Conservation (phyloP, 176 grass and related monocot species). For the Zoysia pacifica region DNA sequence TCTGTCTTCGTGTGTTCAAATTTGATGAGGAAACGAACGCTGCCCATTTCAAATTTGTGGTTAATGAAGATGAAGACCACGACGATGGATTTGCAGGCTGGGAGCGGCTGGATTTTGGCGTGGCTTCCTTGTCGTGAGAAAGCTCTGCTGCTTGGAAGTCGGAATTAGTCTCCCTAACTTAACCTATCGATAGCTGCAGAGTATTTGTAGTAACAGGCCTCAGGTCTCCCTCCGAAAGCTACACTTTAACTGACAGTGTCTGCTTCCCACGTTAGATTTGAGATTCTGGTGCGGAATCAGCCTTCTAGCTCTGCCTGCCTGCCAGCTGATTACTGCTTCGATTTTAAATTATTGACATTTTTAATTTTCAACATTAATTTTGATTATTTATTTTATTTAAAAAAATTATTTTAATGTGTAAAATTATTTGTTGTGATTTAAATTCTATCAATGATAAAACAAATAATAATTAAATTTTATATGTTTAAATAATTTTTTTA, state of each 20-base stretch:
- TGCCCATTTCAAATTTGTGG: too few relatives aligned
- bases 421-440: too few relatives aligned
- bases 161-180: slow-evolving; percentile 31
- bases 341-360: too few relatives aligned
- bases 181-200: slow-evolving; percentile 32
- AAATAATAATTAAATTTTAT: too few relatives aligned
- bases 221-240: slow-evolving; percentile 39
- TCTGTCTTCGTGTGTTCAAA: too few relatives aligned
- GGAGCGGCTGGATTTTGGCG: slow-evolving; percentile 35
- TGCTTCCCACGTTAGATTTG: slow-evolving; percentile 7
- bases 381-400: too few relatives aligned
- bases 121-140: slow-evolving; percentile 27
- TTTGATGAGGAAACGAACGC: too few relatives aligned
- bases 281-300: background rate
- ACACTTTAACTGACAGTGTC: slow-evolving; percentile 23
- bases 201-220: slow-evolving; percentile 8
- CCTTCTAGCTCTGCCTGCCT: background rate
- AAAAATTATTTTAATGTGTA: too few relatives aligned
- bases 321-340: background rate
- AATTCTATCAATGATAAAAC: too few relatives aligned
- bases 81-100: slow-evolving; percentile 27
- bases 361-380: too few relatives aligned
- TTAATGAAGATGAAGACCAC: background rate
- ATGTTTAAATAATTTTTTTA: too few relatives aligned
- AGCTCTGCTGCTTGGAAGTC: slow-evolving; percentile 33